These are phyloP conservation scores for Phoma sp. DNA, from an alignment of 2,329 filamentous ascomycete species.

Conservation along the genomic window DNA sequence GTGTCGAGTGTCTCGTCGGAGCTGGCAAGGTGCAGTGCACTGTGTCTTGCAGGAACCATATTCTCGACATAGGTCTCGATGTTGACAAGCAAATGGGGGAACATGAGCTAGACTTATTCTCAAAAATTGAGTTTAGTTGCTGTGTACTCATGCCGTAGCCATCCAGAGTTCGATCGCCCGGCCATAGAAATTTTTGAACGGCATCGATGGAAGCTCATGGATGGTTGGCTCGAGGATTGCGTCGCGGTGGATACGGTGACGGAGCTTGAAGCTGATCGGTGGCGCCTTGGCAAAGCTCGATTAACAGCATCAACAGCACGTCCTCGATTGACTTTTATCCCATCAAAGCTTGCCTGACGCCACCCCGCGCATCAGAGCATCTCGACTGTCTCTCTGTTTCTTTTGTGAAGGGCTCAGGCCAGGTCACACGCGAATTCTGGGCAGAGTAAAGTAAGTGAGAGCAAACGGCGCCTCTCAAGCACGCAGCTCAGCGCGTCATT, in stretches of 20 bases:
- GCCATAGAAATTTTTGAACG: no score
- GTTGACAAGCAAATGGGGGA: no score
- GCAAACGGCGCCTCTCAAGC: no score
- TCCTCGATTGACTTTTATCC: constrained; percentile 12
- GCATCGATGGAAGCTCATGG: no score
- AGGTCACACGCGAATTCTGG: constrained; percentile 33
- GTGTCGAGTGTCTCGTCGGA: no score
- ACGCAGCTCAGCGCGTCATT: constrained; percentile 4
- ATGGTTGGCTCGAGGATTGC: not conserved
- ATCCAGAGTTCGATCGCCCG: no score
- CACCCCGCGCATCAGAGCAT: constrained; percentile 17
- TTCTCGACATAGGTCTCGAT: no score
- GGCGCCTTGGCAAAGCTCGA: not conserved
- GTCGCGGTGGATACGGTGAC: not conserved
- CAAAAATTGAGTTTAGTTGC: no score
- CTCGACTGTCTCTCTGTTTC: not conserved
- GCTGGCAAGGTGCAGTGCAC: no score
- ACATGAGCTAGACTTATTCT: no score
- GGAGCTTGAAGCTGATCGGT: constrained; percentile 2
- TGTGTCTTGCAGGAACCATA: no score
- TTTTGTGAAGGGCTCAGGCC: constrained; percentile 12
- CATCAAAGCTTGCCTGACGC: constrained; percentile 15
- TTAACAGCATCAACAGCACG: constrained; percentile 1
- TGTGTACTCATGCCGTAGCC: no score
- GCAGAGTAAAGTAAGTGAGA: constrained; percentile 35